A percentile compares a stretch with the other conserved stretches of the same genome.
Evolutionary conservation across 306 rosid species (phyloP).

Genomic region (Oemleria cerasiformis): DNA sequence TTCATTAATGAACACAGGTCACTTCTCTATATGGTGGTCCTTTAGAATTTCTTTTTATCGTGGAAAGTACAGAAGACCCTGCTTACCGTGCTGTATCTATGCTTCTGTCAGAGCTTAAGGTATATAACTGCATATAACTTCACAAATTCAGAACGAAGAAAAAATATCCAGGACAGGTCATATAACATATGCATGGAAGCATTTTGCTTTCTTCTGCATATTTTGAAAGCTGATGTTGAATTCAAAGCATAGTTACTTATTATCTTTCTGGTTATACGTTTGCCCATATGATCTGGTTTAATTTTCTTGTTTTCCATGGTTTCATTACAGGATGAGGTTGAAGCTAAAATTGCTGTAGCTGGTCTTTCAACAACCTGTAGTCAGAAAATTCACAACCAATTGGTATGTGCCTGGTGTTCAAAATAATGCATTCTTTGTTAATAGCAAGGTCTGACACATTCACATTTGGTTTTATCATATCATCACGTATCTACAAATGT

Average conservation of each 20-base stretch:
- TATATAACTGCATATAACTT: conserved; percentile 17
- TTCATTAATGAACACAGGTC: conserved; percentile 49
- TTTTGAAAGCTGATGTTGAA: not conserved
- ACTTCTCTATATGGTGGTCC: conserved; percentile 99
- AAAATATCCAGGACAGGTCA: not conserved
- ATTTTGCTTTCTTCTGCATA: not conserved
- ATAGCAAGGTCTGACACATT: conserved; percentile 2
- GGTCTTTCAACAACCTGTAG: conserved; percentile 94
- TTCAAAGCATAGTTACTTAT: not conserved
- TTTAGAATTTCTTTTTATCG: conserved; percentile 74
- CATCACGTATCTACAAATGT: conserved; percentile 1
- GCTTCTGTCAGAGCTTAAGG: conserved; percentile 70
- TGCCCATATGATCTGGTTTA: not conserved
- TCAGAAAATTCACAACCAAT: conserved; percentile 96
- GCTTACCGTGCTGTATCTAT: conserved; percentile 63
- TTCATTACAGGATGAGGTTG: conserved; percentile 62
- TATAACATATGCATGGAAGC: conserved; percentile 2
- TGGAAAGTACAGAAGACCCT: conserved; percentile 89
- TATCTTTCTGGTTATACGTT: conserved; percentile 18
- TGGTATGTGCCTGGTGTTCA: conserved; percentile 45
- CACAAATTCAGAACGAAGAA: not conserved
- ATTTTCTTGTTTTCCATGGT: conserved; percentile 2
- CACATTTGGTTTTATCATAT: not conserved
- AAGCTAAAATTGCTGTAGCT: conserved; percentile 73
- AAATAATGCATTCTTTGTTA: not conserved